These are phyloP conservation scores for Pseudogymnoascus sp. DNA, from an alignment of 2,329 filamentous ascomycete genomes.

Conservation along the genomic window DNA sequence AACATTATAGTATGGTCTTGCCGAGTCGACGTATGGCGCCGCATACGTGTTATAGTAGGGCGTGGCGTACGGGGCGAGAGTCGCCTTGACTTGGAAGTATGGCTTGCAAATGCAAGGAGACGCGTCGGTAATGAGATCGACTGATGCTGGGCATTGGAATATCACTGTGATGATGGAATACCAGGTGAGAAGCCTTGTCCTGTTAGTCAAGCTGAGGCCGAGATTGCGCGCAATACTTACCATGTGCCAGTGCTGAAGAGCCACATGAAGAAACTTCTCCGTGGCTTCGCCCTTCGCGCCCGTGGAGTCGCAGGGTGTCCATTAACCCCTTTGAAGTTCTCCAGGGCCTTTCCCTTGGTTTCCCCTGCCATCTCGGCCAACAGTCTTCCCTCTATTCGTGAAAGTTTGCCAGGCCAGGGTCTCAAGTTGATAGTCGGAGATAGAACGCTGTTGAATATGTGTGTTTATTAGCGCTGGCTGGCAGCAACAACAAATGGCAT, in stretches of 20 bases:
- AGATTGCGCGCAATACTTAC: conserved; percentile 30
- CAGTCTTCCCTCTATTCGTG: not conserved
- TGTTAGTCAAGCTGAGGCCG: conserved; percentile 10
- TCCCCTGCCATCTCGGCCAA: conserved; percentile 29
- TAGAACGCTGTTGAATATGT: not conserved
- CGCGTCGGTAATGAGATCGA: conserved; percentile 56
- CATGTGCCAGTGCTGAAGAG: conserved; percentile 44
- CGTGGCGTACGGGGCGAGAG: conserved; percentile 62
- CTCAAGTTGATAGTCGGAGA: not conserved
- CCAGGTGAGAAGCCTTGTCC: conserved; percentile 67
- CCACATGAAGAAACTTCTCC: conserved; percentile 19
- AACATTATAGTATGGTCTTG: conserved; percentile 63
- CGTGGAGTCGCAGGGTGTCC: conserved; percentile 30
- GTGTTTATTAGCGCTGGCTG: conserved; percentile 7
- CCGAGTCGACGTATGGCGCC: conserved; percentile 69
- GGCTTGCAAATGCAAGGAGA: conserved; percentile 76
- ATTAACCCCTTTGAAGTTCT: conserved; percentile 29
- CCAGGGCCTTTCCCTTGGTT: conserved; percentile 30
- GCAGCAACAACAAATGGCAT: conserved; percentile 7
- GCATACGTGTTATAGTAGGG: conserved; percentile 84
- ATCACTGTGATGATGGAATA: conserved; percentile 72
- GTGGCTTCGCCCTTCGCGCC: conserved; percentile 20
- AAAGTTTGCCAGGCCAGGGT: not conserved
- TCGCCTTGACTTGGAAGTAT: conserved; percentile 59
- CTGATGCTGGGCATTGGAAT: conserved; percentile 69